A percentile compares a stretch with the other conserved stretches of the same genome.
phyloP scores from a whole-genome alignment of 208 protist species.

The Vickermania spadyakhi region DNA sequence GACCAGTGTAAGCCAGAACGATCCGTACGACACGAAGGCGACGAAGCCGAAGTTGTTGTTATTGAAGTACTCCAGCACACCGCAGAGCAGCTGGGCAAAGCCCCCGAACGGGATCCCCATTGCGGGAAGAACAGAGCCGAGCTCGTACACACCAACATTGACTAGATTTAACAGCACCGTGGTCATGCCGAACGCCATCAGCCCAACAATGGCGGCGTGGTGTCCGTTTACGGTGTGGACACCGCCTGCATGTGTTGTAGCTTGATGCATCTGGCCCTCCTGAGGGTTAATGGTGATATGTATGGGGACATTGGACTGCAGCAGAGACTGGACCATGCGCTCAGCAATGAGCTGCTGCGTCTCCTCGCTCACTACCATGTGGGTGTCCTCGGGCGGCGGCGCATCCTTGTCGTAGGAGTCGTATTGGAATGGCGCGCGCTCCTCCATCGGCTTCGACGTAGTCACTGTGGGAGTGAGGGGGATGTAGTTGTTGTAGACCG shows the following conservation, averaged over 20 bases:
- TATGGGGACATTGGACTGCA: conserved; percentile 3
- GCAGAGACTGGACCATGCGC: neutral
- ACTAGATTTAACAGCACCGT: conserved; percentile 46
- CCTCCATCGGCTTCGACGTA: too few relatives aligned
- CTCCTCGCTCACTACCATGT: neutral
- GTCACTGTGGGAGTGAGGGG: neutral
- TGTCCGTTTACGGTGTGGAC: conserved; percentile 8
- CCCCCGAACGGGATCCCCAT: conserved; percentile 48
- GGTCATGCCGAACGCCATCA: conserved; percentile 50
- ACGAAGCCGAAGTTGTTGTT: conserved; percentile 45
- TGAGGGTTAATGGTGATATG: conserved; percentile 1
- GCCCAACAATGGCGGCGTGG: conserved; percentile 26
- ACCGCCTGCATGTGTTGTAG: conserved; percentile 2
- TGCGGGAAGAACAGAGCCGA: conserved; percentile 20
- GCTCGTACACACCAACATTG: conserved; percentile 26
- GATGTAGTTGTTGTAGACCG: neutral
- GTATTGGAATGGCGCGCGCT: neutral
- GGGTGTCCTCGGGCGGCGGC: neutral
- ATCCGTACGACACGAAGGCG: conserved; percentile 27
- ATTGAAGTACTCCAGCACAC: conserved; percentile 37
- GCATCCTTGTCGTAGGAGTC: neutral
- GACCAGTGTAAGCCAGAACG: conserved; percentile 47
- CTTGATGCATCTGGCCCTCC: neutral
- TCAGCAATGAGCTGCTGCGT: conserved; percentile 3
- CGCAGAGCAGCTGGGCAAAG: conserved; percentile 34